Evolutionary conservation across 352 stramenopile genomes (phyloP).

Genomic region (Phytophthora hybrid): DNA sequence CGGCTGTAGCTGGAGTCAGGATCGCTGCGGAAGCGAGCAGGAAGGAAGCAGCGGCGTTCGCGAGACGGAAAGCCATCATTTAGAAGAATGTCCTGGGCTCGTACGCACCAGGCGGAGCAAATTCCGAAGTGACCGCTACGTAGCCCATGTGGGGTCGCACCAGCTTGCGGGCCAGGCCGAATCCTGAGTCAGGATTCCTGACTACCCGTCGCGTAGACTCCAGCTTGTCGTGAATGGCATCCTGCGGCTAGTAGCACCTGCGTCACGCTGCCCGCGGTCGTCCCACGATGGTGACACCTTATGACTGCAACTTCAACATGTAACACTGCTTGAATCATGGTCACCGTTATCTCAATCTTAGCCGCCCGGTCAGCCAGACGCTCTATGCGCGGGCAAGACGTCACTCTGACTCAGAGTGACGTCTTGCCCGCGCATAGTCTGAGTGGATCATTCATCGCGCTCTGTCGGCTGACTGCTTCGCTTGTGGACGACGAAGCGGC

Average conservation of each 20-base stretch:
- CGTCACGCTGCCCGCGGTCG: constrained; percentile 23
- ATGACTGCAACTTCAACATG: constrained; percentile 25
- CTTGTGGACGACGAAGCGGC: background rate
- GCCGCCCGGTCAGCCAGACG: background rate
- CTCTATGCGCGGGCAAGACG: constrained; percentile 19
- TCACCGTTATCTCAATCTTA: background rate
- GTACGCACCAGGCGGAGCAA: constrained; percentile 23
- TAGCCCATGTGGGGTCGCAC: background rate
- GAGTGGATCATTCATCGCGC: background rate
- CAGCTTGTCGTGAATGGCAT: constrained; percentile 29
- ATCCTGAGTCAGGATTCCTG: too few relatives aligned
- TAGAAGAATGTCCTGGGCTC: constrained; percentile 9
- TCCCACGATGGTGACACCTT: constrained; percentile 31
- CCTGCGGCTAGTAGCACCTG: constrained; percentile 9
- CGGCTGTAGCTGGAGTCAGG: constrained; percentile 12
- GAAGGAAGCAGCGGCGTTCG: background rate
- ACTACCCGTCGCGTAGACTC: constrained; percentile 27
- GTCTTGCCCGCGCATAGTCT: too few relatives aligned
- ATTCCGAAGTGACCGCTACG: constrained; percentile 30
- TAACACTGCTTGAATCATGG: constrained; percentile 16
- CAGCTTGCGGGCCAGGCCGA: background rate
- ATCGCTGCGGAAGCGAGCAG: constrained; percentile 28
- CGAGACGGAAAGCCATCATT: constrained; percentile 30
- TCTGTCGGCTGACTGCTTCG: constrained; percentile 8
- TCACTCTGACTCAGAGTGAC: too few relatives aligned